A percentile compares a stretch with the other conserved stretches of the same genome.
Conservation (phyloP, 1,284 basidiomycete genomes). For the Vanrija humicola region DNA sequence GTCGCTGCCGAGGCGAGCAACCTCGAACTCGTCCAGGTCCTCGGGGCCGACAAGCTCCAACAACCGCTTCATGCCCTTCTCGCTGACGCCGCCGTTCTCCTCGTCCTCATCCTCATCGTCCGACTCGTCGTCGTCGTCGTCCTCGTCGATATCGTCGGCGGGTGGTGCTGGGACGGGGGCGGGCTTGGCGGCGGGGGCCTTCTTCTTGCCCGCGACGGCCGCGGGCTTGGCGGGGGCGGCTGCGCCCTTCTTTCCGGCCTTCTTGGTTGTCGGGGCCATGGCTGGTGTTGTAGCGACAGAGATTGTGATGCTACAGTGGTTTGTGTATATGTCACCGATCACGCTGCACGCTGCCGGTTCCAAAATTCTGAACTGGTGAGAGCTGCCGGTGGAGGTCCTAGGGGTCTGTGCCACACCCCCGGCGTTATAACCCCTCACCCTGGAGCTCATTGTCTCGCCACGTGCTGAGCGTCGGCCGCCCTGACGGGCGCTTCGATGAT, state of each 20-base stretch:
- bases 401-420: too few species aligned
- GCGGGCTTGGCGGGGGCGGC: too few species aligned
- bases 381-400: neutral
- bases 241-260: constrained; percentile 17
- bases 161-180: constrained; percentile 7
- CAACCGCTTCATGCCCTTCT: constrained; percentile 68
- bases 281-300: constrained; percentile 3
- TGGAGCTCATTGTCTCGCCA: neutral
- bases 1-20: constrained; percentile 24
- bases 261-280: constrained; percentile 40
- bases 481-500: neutral
- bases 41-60: constrained; percentile 61
- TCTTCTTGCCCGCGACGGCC: constrained; percentile 4
- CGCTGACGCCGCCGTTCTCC: constrained; percentile 78
- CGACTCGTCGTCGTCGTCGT: constrained; percentile 23
- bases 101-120: constrained; percentile 58
- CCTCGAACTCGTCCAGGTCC: constrained; percentile 40
- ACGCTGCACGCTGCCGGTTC: neutral
- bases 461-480: neutral
- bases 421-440: too few species aligned
- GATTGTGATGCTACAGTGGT: neutral
- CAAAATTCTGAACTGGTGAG: constrained; percentile 11
- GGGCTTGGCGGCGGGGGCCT: constrained; percentile 7
- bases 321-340: too few species aligned
- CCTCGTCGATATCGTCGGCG: constrained; percentile 6